Conservation (phyloP, 441 rosid genomes). For the Gossypium aridum region DNA sequence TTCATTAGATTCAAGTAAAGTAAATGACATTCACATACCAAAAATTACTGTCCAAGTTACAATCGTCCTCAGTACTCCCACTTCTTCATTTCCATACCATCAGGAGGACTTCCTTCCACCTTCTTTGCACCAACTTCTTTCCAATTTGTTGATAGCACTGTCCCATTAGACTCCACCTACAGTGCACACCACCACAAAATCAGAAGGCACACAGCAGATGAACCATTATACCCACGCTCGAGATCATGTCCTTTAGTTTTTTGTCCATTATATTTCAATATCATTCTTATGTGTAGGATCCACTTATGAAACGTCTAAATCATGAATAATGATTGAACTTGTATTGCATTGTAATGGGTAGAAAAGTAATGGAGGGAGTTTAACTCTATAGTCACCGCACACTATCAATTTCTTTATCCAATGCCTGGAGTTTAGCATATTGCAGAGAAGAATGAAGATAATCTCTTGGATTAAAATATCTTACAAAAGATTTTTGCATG, state of each 20-base stretch:
- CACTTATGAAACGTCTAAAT: no score
- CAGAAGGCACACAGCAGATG: background rate
- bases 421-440: background rate
- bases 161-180: conserved; percentile 64
- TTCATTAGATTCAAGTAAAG: background rate
- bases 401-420: background rate
- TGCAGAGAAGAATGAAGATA: background rate
- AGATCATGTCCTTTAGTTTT: no score
- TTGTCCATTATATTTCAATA: no score
- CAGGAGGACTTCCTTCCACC: conserved; percentile 63
- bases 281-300: no score
- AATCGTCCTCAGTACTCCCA: conserved; percentile 38
- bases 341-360: no score
- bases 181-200: background rate
- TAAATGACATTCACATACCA: conserved; percentile 5
- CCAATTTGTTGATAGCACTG: conserved; percentile 69
- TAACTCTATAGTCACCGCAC: no score
- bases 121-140: conserved; percentile 59
- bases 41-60: conserved; percentile 13
- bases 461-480: conserved; percentile 14
- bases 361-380: no score
- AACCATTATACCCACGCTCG: background rate
- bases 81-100: conserved; percentile 66
- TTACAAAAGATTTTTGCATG: conserved; percentile 89
- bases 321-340: no score